These are phyloP conservation scores for Iris pallida DNA, from an alignment of 116 monocot genomes.

Conservation along the genomic window DNA sequence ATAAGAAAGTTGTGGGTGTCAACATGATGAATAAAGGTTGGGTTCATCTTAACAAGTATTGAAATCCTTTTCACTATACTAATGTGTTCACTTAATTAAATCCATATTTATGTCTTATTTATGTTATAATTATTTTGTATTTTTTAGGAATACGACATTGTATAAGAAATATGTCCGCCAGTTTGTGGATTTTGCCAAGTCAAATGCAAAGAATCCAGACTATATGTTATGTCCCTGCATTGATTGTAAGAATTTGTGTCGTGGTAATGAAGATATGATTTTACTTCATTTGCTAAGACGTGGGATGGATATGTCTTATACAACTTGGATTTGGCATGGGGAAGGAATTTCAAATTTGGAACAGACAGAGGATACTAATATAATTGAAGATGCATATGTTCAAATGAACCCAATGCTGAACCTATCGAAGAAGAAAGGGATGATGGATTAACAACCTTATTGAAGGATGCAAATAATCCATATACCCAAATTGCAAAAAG, in stretches of 20 bases:
- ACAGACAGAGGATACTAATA: neutral
- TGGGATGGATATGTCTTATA: neutral
- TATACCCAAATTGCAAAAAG: neutral
- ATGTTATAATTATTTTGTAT: too few relatives aligned
- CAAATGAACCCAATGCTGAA: neutral
- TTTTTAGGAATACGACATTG: neutral
- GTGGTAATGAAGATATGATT: neutral
- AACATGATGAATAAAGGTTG: too few relatives aligned
- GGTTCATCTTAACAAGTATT: too few relatives aligned
- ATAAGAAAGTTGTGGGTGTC: too few relatives aligned
- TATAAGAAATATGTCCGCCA: neutral
- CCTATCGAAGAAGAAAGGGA: neutral
- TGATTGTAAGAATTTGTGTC: neutral
- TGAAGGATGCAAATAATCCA: neutral
- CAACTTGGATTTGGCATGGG: neutral
- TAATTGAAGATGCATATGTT: neutral
- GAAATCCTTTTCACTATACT: too few relatives aligned
- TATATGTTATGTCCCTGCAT: neutral
- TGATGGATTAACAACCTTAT: neutral
- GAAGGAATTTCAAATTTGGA: neutral
- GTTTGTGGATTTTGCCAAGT: neutral
- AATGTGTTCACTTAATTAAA: too few relatives aligned
- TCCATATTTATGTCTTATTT: too few relatives aligned
- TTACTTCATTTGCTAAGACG: neutral
- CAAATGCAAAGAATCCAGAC: neutral